Percentiles rank a stretch among this genome's conserved stretches.
phyloP scores from a whole-genome alignment of 2,329 filamentous ascomycete genomes.

The Capronia americana region DNA sequence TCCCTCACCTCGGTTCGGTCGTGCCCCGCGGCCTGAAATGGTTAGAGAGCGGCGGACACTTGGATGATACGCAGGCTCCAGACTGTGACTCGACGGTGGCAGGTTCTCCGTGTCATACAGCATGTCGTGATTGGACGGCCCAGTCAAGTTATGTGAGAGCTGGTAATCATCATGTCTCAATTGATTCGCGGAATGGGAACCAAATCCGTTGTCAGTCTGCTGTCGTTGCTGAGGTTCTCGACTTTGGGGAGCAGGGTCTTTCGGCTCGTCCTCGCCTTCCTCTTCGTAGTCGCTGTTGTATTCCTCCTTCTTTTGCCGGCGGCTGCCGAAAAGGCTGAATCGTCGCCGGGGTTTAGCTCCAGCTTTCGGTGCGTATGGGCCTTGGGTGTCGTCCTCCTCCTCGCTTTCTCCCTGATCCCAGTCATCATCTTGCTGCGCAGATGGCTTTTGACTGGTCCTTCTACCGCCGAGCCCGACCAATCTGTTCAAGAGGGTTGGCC shows the following conservation, averaged over 20 bases:
- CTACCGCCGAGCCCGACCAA: conserved; percentile 34
- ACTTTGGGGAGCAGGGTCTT: conserved; percentile 1
- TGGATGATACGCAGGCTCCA: conserved; percentile 24
- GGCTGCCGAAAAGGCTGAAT: conserved; percentile 38
- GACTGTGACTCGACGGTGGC: conserved; percentile 31
- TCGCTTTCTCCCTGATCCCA: conserved; percentile 41
- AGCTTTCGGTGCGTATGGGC: conserved; percentile 27
- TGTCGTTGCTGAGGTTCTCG: conserved; percentile 13
- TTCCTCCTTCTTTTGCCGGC: conserved; percentile 31
- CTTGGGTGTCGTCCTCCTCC: conserved; percentile 37
- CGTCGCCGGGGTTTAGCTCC: conserved; percentile 29
- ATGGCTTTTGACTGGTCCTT: conserved; percentile 31
- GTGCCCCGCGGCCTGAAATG: conserved; percentile 18
- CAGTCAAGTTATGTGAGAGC: conserved; percentile 24
- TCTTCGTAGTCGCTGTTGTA: conserved; percentile 30
- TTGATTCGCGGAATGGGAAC: conserved; percentile 2
- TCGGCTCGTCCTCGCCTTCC: conserved; percentile 22
- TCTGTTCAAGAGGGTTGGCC: conserved; percentile 35
- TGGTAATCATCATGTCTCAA: conserved; percentile 16
- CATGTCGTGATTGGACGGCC: conserved; percentile 32
- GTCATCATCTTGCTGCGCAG: conserved; percentile 39
- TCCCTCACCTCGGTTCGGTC: not conserved
- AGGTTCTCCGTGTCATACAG: conserved; percentile 33
- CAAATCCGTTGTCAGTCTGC: not conserved
- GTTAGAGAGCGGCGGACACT: conserved; percentile 32